A percentile compares a stretch with the other conserved stretches of the same genome.
Evolutionary conservation across 768 basidiomycete genomes (phyloP).

Genomic region (Boletus sensibilis): DNA sequence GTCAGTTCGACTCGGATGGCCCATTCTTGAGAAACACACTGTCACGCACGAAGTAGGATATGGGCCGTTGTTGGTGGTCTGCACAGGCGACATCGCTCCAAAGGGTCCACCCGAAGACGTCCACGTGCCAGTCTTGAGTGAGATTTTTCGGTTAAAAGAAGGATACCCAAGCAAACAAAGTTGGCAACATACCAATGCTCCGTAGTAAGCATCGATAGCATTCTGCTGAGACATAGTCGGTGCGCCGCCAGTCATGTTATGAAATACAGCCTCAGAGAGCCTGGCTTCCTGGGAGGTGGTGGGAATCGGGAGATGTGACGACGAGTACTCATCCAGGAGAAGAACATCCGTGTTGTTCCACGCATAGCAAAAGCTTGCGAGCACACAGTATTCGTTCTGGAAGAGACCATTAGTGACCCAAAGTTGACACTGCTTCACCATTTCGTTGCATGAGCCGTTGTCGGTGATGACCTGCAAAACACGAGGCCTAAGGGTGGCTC

Average conservation of each 20-base stretch:
- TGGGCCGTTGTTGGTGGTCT: slow-evolving; percentile 18
- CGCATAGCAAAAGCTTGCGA: slow-evolving; percentile 26
- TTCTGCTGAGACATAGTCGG: slow-evolving; percentile 21
- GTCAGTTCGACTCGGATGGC: background rate
- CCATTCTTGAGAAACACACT: background rate
- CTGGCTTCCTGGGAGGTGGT: slow-evolving; percentile 11
- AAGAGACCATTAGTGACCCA: slow-evolving; percentile 23
- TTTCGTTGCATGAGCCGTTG: slow-evolving; percentile 22
- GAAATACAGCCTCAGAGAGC: slow-evolving; percentile 20
- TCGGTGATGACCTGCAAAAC: slow-evolving; percentile 20
- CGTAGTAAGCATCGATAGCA: slow-evolving; percentile 22
- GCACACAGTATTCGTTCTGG: slow-evolving; percentile 26
- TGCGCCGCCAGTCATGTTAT: slow-evolving; percentile 20
- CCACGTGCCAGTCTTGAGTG: slow-evolving; percentile 18
- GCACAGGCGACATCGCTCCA: background rate
- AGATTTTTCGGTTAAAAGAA: too few relatives aligned
- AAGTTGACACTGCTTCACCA: slow-evolving; percentile 15
- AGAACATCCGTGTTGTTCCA: slow-evolving; percentile 22
- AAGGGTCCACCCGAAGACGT: slow-evolving; percentile 2
- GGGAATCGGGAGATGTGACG: background rate
- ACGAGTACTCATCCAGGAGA: slow-evolving; percentile 15
- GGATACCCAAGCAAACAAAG: background rate
- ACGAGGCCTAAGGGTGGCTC: slow-evolving; percentile 4
- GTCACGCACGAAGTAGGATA: slow-evolving; percentile 10
- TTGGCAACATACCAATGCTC: slow-evolving; percentile 12